Base-by-base conservation (phyloP, 768 basidiomycete genomes). In the Boletus sp. region DNA sequence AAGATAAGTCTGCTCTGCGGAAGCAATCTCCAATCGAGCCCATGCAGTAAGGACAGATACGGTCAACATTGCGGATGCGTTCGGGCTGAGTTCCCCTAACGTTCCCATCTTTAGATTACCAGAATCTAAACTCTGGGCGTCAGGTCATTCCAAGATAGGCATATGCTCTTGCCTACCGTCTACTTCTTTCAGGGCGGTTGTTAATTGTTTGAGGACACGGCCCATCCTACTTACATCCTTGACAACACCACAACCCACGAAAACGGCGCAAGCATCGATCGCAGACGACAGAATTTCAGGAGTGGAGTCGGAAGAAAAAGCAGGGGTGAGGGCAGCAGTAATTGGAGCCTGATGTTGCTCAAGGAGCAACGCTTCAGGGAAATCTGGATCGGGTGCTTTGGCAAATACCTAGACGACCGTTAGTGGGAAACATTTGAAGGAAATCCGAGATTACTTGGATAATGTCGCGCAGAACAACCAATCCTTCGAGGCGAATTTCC, bases 301-400 rank as follows among this genome's bases (percentile, higher is more conserved):
- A 1, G 93, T 93, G 1, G 94, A 92, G 66, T 98, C 97, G 0
- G 92, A 80, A 1, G 93, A 93, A 65, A 99, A 98, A 0, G 95
- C 94, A 0, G 97, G 96, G 0, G 96, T 98, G 17, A 98, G 79
- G 0, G 97, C 97, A 19, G 97, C 93, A 2, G 96, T 97, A 55
- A 99, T 96, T 0, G 97, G 96, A 0, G 97, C 96, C 73, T 99
- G 97, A 70, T 97, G 90, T 69, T 99, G 97, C 67, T 99, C 96
- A 13, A 99, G 81, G 3, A 99, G 76, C 6, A 95, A 77, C 0
- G 90, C 84, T 55, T 92, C 92, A 33, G 91, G 89, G 62, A 93
- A 98, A 49, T 93, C 93, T 2, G 94, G 92, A 72, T 99, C 97
- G 0, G 92, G 90, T 7, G 90, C 82, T 29, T 77, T 72, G 2